Evolutionary conservation across 2,329 filamentous ascomycete genomes (phyloP).

Genomic region (Grosmannia penicillata): DNA sequence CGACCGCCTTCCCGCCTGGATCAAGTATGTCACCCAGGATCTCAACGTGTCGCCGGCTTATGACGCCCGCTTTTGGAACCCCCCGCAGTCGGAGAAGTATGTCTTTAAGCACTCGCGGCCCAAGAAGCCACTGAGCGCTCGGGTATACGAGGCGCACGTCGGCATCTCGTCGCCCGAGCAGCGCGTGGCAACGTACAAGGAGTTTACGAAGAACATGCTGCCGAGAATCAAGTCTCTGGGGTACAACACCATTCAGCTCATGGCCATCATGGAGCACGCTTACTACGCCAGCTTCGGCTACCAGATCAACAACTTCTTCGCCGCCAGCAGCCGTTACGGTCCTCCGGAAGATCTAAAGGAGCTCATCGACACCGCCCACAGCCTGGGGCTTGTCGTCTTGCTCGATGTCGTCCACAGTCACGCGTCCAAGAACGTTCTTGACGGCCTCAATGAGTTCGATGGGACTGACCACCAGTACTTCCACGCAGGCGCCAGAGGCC

Average conservation of each 20-base stretch:
- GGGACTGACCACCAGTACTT: slow-evolving; percentile 93
- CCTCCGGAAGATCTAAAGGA: slow-evolving; percentile 91
- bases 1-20: slow-evolving; percentile 89
- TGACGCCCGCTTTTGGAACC: slow-evolving; percentile 96
- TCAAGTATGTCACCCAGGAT: slow-evolving; percentile 93
- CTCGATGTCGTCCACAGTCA: slow-evolving; percentile 96
- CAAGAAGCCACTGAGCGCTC: slow-evolving; percentile 68
- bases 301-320: slow-evolving; percentile 98
- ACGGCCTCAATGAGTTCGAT: slow-evolving; percentile 92
- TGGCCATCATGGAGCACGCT: slow-evolving; percentile 98
- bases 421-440: slow-evolving; percentile 91
- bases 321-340: slow-evolving; percentile 89
- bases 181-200: slow-evolving; percentile 85
- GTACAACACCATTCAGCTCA: slow-evolving; percentile 95
- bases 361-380: slow-evolving; percentile 86
- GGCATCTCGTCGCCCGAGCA: slow-evolving; percentile 89
- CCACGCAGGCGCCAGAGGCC: slow-evolving; percentile 70
- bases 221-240: slow-evolving; percentile 80
- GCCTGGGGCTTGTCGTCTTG: slow-evolving; percentile 78
- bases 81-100: slow-evolving; percentile 61
- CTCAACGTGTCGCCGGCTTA: slow-evolving; percentile 79
- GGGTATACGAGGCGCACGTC: slow-evolving; percentile 97
- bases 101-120: slow-evolving; percentile 72
- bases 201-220: slow-evolving; percentile 86
- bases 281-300: slow-evolving; percentile 99